Base-by-base conservation (phyloP, 2,329 filamentous ascomycete species). In the Polytolypa hystricis region DNA sequence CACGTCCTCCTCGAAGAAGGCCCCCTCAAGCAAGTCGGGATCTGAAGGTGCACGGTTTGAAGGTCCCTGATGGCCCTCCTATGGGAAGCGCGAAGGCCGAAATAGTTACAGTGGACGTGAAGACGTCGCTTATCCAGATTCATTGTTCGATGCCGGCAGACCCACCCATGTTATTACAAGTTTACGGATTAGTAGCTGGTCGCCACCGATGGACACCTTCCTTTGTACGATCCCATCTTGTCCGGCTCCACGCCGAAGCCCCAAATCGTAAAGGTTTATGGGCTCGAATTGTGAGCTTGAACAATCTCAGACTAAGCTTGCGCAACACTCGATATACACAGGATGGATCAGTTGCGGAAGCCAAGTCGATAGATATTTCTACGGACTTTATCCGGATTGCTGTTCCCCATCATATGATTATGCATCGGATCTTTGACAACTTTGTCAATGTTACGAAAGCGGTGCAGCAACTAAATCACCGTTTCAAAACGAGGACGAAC, bases 371-470 rank as follows among this genome's bases (percentile, higher is more conserved):
- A 38, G 91, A 98, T 55, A 60, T 95, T 6, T 77, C 76, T 27
- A 75, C 82, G 0, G 91, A 96, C 47, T 86, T 87, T 7, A 82
- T 95, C 42, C 79, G 91, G 9, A 57, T 96, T 30, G 85, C 81
- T 4, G 79, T 98, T 8, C 91, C 93, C 2, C 86, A 96, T 59
- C 86, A 94, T 49, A 74, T 98, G 48, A 77, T 93, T 16, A 73
- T 96, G 51, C 82, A 91, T 59, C 81, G 80, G 42, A 81, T 98
- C 42, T 82, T 89, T n/a, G 91, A 98, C 62, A 98, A 96, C 51
- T 67, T 93, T 35, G 76, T 84, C 48, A 98, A 95, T 50, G 78
- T 84, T 1, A 64, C 83, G 46, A 98, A 98, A 59, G 82, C 87
- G 2, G 76, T 81, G 11, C 73, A 89, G 53, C 91, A 98, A 52